Base-by-base conservation (phyloP, 2,329 filamentous ascomycete species). In the Aschersonia sp. region DNA sequence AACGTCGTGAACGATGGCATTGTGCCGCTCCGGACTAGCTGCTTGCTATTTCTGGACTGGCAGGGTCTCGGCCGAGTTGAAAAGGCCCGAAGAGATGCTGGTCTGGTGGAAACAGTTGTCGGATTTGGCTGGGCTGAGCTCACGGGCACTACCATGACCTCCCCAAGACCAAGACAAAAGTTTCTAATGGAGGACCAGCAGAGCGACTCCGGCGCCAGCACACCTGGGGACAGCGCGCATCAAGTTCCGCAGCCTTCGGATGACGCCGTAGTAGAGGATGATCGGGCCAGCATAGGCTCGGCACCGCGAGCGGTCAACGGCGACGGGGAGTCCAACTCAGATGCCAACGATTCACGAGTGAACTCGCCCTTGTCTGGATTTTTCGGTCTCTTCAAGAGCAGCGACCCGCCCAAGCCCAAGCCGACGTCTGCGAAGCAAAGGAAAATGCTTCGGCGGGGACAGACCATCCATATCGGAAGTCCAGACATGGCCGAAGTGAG, bases 1-100 rank as follows among this genome's bases (percentile, higher is more conserved):
- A 97, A 97, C 58, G 89, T 97, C 9, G 91, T 97, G 55, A 97
- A 97, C 59, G 91, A 97, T 65, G 91, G 89, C 3, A 96, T 98
- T 55, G 92, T 98, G 4, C 92, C 92, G 3, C 69, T 98, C 35
- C 80, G 92, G 29, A 98, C 92, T 4, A 97, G 91, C 53, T 98
- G 91, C 63, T 71, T 98, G n/a, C 68, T 98, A 5, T 98, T 98
- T 59, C 70, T 98, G 1, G 92, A 98, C 61, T 98, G 92, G 92
- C 85, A 89, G 65, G 92, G 92, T 0, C 70, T 98, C 3, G 91
- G 85, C 4, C 83, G 88, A 40, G 92, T 98, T 1, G 89, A 97
- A 55, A 98, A 98, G 65, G 91, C 92, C 9, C 78, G 91, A 29
- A 73, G 92, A 61, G 91, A 94, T 61, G 94, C 89, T 51, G 91